Evolutionary conservation across 768 basidiomycete species (phyloP), one percentile per base, ranked within the genome.

Genomic region (Pleurotus djamor): DNA sequence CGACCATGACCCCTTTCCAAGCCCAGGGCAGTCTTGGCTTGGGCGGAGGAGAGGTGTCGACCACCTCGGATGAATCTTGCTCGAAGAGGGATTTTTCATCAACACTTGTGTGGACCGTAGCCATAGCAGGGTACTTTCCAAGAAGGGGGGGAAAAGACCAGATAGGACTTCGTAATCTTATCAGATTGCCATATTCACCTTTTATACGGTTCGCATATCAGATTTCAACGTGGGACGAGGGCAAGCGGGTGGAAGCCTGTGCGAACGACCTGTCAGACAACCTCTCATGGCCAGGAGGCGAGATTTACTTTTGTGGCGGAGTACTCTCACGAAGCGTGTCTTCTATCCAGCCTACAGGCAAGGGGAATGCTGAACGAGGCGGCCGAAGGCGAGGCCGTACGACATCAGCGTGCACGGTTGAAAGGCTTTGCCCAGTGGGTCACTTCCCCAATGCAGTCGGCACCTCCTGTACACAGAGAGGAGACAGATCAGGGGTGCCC

Each of bases 1-100:
- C 59, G 37, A 75, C 68, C 61, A 77, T 72, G 21, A 64, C 65
- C 10, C 71, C 60, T 58, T 74, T 70, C 76, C 74, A 77, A 34
- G 55, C 60, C 38, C 74, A 63, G 21, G 76, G 76, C 35, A 77
- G 59, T 48, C 57, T 68, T 8, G 66, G 69, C 63, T 68, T 71
- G 35, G 64, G 16, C 28, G 65, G 41, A 14, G 57, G 72, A 67
- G 47, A 71, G 59, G 13, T 12, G 17, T 48, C 41, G 2, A 50
- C 32, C 16, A 33, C 61, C 9, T 58, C 49, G n/a, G 41, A 16
- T 5, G 54, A 56, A 10, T 41, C 38, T 5, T 56, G 54, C 17
- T 56, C 54, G 41, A 56, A 41, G 13, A 32, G 14, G 16, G 41
- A 56, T 17, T 56, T 56, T 38, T 56, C 54, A 32, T 36, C 36